Evolutionary conservation across 257 asterid genomes (phyloP).

Genomic region (Nyctanthes arbortristis): DNA sequence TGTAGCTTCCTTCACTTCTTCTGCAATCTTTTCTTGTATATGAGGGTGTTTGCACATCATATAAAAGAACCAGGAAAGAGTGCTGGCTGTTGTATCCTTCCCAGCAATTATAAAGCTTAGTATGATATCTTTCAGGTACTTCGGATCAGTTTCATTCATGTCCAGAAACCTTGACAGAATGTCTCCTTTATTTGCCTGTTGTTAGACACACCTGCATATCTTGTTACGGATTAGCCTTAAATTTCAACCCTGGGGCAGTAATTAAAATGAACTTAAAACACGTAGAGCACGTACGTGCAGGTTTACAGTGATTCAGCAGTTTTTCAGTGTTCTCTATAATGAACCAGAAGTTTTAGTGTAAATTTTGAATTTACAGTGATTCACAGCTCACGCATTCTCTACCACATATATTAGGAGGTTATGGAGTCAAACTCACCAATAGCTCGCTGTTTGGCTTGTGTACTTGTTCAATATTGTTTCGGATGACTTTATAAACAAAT

Average conservation of each 20-base stretch:
- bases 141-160: slow-evolving; percentile 34
- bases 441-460: slow-evolving; percentile 15
- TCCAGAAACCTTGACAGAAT: slow-evolving; percentile 55
- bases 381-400: too few species aligned
- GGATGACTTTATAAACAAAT: slow-evolving; percentile 50
- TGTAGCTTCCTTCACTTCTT: slow-evolving; percentile 40
- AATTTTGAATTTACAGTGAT: too few species aligned
- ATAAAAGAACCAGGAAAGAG: slow-evolving; percentile 66
- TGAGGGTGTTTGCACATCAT: slow-evolving; percentile 51
- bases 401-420: not conserved
- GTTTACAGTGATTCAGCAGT: too few species aligned
- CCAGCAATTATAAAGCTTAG: slow-evolving; percentile 58
- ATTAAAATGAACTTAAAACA: not conserved
- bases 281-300: not conserved
- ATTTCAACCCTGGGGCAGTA: too few species aligned
- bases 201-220: slow-evolving; percentile 16
- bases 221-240: too few species aligned
- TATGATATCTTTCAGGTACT: slow-evolving; percentile 52
- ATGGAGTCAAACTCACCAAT: not conserved
- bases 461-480: slow-evolving; percentile 45
- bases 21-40: slow-evolving; percentile 48
- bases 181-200: slow-evolving; percentile 50
- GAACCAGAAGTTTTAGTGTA: too few species aligned
- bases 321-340: too few species aligned
- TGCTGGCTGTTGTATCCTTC: slow-evolving; percentile 55